Conservation (phyloP, 2,329 filamentous ascomycete genomes). For the Colletotrichum gigasporum region DNA sequence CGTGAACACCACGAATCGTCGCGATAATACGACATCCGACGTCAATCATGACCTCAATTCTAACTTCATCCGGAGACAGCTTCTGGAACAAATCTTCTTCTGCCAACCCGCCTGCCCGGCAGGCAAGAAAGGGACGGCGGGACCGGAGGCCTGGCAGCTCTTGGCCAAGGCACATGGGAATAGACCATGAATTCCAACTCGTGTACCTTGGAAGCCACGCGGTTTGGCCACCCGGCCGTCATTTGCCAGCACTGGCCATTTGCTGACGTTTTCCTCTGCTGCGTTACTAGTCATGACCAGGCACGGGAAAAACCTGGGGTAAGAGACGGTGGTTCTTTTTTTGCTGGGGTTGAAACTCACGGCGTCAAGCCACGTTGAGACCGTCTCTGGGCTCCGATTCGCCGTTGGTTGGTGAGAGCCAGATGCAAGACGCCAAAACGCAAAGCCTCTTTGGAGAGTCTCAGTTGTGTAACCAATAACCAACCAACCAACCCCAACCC, state of each 20-base stretch:
- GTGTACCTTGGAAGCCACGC: background rate
- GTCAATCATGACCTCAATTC: slow-evolving; percentile 27
- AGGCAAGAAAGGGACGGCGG: no score
- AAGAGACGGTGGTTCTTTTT: background rate
- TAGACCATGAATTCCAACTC: no score
- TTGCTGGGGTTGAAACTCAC: slow-evolving; percentile 11
- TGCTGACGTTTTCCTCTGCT: no score
- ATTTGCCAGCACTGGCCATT: no score
- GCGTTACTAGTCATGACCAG: no score
- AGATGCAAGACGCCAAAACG: background rate
- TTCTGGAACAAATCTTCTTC: background rate
- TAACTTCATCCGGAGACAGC: slow-evolving; percentile 11
- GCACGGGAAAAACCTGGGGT: slow-evolving; percentile 13
- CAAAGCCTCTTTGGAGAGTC: background rate
- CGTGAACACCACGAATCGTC: slow-evolving; percentile 8
- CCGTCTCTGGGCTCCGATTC: background rate
- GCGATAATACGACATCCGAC: background rate
- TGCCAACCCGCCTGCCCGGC: no score
- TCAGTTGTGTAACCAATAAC: background rate
- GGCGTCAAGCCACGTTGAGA: slow-evolving; percentile 19
- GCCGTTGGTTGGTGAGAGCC: background rate
- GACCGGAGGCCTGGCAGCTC: no score
- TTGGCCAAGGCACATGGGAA: no score
- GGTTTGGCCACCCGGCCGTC: slow-evolving; percentile 3
- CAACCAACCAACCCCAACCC: background rate